Percentiles rank a stretch among this genome's conserved stretches.
phyloP scores from a whole-genome alignment of 139 green algal species.

The Coelastrella sp. region DNA sequence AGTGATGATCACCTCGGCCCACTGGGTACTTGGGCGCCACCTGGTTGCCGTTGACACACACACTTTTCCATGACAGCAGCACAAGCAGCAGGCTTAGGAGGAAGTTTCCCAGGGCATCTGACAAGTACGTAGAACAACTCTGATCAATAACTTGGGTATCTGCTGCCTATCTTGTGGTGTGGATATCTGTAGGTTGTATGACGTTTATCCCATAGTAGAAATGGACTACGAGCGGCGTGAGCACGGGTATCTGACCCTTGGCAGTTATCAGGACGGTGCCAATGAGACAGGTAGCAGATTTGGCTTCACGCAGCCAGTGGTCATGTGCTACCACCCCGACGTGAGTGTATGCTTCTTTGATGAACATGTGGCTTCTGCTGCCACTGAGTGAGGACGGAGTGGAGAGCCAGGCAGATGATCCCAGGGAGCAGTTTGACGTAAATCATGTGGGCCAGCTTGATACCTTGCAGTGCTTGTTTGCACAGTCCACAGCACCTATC shows the following conservation, averaged over 20 bases:
- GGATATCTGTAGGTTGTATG: conserved; percentile 55
- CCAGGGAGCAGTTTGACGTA: neutral
- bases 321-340: conserved; percentile 70
- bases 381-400: neutral
- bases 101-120: neutral
- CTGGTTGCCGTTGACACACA: too few relatives aligned
- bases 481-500: neutral
- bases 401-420: neutral
- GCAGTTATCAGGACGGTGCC: conserved; percentile 69
- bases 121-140: neutral
- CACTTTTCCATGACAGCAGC: neutral
- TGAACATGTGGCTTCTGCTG: neutral
- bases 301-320: conserved; percentile 70
- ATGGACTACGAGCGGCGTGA: conserved; percentile 66
- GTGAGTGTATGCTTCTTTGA: neutral
- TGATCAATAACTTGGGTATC: too few relatives aligned
- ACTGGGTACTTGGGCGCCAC: too few relatives aligned
- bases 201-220: conserved; percentile 64
- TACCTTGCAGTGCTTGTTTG: neutral
- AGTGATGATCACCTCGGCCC: too few relatives aligned
- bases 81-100: neutral
- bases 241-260: conserved; percentile 71
- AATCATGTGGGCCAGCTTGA: neutral
- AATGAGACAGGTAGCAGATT: conserved; percentile 58
- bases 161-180: too few relatives aligned